phyloP scores from a whole-genome alignment of 2,329 filamentous ascomycete species.

The Pseudocercospora vitis region DNA sequence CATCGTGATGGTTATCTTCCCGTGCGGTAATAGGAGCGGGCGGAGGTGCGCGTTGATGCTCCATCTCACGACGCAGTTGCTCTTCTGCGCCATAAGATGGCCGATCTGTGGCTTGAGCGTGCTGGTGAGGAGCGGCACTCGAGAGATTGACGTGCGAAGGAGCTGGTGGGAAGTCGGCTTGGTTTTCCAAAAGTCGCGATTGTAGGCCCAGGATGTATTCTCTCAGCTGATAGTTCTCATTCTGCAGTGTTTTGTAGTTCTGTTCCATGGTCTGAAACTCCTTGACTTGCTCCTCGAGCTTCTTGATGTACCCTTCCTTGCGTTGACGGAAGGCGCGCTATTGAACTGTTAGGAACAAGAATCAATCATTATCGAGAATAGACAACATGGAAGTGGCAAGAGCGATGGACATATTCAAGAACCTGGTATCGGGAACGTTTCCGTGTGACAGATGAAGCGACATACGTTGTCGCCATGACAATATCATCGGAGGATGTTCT shows the following conservation, averaged over 20 bases:
- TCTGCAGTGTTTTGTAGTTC: constrained; percentile 75
- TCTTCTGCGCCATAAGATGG: constrained; percentile 27
- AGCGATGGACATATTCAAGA: no score
- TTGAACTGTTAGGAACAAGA: neutral
- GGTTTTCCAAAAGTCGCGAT: constrained; percentile 76
- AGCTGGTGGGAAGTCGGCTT: constrained; percentile 80
- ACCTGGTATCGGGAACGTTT: no score
- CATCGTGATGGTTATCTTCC: constrained; percentile 26
- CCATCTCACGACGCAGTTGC: constrained; percentile 28
- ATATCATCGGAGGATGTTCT: neutral
- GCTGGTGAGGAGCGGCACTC: constrained; percentile 19
- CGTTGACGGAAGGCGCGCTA: constrained; percentile 95
- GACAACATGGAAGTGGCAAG: neutral
- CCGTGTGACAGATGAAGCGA: no score
- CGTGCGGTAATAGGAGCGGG: constrained; percentile 26
- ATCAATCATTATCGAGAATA: neutral
- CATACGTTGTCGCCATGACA: no score
- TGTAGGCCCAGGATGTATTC: constrained; percentile 93
- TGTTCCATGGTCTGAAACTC: constrained; percentile 75
- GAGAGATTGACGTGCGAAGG: constrained; percentile 75
- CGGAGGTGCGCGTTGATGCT: constrained; percentile 21
- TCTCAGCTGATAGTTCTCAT: constrained; percentile 84
- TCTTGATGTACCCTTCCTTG: constrained; percentile 98
- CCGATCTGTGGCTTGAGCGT: constrained; percentile 18
- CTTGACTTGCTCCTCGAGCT: constrained; percentile 89